Evolutionary conservation across 192 early-diverging fungal genomes (phyloP).

Genomic region (Coemansia sp.): DNA sequence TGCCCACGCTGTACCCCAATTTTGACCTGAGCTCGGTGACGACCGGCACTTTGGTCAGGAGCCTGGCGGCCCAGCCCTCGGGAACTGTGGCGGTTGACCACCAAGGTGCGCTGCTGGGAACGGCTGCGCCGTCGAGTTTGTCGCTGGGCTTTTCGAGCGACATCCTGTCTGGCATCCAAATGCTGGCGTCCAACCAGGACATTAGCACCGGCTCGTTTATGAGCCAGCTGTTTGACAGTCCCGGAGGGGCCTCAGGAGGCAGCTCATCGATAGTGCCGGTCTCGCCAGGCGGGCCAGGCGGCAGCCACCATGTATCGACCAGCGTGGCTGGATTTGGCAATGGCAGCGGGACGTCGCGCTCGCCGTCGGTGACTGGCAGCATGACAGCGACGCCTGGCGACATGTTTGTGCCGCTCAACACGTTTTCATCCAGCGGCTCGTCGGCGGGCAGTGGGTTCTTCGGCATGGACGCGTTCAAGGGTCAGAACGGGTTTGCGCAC

Average conservation of each 20-base stretch:
- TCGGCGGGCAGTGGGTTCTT: conserved; percentile 2
- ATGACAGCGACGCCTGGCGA: conserved; percentile 27
- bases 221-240: conserved; percentile 20
- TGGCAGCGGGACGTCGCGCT: conserved; percentile 1
- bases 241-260: not conserved
- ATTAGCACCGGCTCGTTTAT: conserved; percentile 45
- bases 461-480: conserved; percentile 25
- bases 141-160: conserved; percentile 18
- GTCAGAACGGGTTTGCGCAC: conserved; percentile 15
- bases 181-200: conserved; percentile 45
- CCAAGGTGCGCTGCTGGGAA: conserved; percentile 8
- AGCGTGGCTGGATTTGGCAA: not conserved
- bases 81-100: conserved; percentile 5
- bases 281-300: conserved; percentile 1
- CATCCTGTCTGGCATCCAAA: conserved; percentile 33
- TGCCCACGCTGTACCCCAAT: conserved; percentile 22
- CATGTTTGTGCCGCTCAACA: conserved; percentile 40
- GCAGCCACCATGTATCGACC: not conserved
- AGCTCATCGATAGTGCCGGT: conserved; percentile 3
- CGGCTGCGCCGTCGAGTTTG: conserved; percentile 6
- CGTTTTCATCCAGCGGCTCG: not conserved
- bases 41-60: not conserved
- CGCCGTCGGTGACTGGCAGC: conserved; percentile 4
- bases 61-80: conserved; percentile 1
- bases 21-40: conserved; percentile 8